Evolutionary conservation across 441 rosid genomes (phyloP).

Genomic region (Metrosideros polymorpha): DNA sequence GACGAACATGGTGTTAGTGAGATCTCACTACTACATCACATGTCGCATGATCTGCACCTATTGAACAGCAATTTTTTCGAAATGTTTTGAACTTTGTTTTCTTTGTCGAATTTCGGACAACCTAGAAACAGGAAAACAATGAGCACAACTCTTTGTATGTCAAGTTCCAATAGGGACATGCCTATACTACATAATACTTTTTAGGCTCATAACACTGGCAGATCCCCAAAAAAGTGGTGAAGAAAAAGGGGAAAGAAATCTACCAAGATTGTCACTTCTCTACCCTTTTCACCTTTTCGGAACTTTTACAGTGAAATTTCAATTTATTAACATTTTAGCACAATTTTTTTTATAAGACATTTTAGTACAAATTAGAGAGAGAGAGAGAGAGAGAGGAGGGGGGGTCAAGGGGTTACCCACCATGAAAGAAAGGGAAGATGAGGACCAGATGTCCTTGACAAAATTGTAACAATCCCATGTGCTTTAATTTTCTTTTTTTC

Average conservation of each 20-base stretch:
- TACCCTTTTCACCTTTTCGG: background rate
- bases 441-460: background rate
- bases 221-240: background rate
- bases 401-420: background rate
- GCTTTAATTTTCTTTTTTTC: background rate
- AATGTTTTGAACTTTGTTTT: background rate
- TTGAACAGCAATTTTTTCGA: background rate
- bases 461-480: background rate
- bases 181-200: background rate
- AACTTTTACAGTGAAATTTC: background rate
- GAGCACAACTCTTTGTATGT: no score
- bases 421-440: background rate
- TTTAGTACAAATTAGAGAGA: background rate
- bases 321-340: background rate
- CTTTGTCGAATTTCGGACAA: background rate
- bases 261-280: background rate
- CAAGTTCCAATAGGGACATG: background rate
- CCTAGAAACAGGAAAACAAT: background rate
- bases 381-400: background rate
- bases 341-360: no score
- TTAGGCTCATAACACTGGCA: background rate
- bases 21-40: background rate
- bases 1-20: background rate
- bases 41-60: background rate
- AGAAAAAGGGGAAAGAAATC: background rate